Percentiles rank a stretch among this genome's conserved stretches.
phyloP scores from a whole-genome alignment of 352 stramenopile genomes.

The Phytophthora sp. region DNA sequence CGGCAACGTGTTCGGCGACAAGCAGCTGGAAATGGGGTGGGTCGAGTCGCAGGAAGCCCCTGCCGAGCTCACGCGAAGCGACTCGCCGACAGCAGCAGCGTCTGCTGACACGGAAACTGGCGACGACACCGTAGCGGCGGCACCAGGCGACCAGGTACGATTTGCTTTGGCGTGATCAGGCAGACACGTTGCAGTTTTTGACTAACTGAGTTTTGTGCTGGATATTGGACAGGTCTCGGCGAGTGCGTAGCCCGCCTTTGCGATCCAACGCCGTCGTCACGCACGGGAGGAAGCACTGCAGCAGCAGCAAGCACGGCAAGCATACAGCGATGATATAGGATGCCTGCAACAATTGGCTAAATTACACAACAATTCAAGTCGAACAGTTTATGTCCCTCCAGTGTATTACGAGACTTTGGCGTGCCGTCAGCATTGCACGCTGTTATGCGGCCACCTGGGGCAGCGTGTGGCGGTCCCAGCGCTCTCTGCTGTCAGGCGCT shows the following conservation, averaged over 20 bases:
- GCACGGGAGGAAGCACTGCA: conserved; percentile 6
- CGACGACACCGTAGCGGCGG: not conserved
- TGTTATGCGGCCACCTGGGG: conserved; percentile 1
- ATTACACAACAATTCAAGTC: conserved; percentile 41
- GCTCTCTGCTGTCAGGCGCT: conserved; percentile 7
- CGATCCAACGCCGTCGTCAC: conserved; percentile 14
- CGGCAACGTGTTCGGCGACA: conserved; percentile 62
- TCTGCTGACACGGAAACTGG: conserved; percentile 9
- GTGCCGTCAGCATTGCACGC: conserved; percentile 2
- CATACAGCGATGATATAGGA: conserved; percentile 36
- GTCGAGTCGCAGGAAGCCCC: conserved; percentile 68
- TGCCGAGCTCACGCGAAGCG: conserved; percentile 39
- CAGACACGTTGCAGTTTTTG: not conserved
- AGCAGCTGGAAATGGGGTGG: conserved; percentile 67
- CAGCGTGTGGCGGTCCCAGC: not conserved
- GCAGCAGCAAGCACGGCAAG: conserved; percentile 3
- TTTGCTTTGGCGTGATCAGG: conserved; percentile 29
- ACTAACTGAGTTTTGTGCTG: conserved; percentile 29
- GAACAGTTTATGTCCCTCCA: conserved; percentile 30
- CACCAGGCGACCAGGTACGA: conserved; percentile 31
- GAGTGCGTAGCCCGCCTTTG: conserved; percentile 28
- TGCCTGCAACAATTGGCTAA: conserved; percentile 41
- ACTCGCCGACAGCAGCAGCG: conserved; percentile 17
- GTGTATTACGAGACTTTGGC: no score
- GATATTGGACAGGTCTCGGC: conserved; percentile 34